Evolutionary conservation across 1,284 basidiomycete species (phyloP).

Genomic region (Somion occarium): DNA sequence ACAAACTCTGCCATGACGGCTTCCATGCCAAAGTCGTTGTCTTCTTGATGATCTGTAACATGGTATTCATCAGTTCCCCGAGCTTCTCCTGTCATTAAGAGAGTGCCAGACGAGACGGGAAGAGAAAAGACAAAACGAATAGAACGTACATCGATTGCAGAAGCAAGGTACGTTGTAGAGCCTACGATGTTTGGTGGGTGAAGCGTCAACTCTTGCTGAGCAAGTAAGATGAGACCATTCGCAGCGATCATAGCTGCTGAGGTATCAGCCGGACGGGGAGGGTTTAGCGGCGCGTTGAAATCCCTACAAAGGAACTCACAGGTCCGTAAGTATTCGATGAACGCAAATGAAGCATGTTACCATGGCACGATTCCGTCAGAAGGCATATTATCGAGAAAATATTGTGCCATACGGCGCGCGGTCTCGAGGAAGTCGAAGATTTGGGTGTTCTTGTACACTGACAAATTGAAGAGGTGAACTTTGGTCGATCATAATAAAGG

Average conservation of each 20-base stretch:
- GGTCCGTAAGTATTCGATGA: not conserved
- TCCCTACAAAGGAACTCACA: slow-evolving; percentile 40
- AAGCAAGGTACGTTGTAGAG: slow-evolving; percentile 38
- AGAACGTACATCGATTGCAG: slow-evolving; percentile 48
- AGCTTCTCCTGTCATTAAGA: not conserved
- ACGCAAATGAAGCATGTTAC: slow-evolving; percentile 28
- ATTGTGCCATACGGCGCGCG: slow-evolving; percentile 49
- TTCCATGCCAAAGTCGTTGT: slow-evolving; percentile 52
- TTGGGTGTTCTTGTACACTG: slow-evolving; percentile 58
- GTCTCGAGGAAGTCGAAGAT: slow-evolving; percentile 50
- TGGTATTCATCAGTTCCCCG: not conserved
- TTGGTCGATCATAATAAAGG: slow-evolving; percentile 11
- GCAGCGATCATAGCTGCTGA: slow-evolving; percentile 61
- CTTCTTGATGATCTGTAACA: slow-evolving; percentile 42
- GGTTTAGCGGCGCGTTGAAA: slow-evolving; percentile 56
- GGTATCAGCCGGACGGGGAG: slow-evolving; percentile 57
- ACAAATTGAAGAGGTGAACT: slow-evolving; percentile 4
- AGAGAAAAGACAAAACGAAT: slow-evolving; percentile 27
- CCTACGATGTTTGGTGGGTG: slow-evolving; percentile 30
- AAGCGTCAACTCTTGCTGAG: slow-evolving; percentile 41
- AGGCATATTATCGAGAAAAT: slow-evolving; percentile 56
- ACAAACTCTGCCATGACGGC: slow-evolving; percentile 54
- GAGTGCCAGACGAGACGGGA: not conserved
- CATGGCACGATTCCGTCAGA: slow-evolving; percentile 59
- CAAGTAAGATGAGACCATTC: slow-evolving; percentile 53